A percentile compares a stretch with the other conserved stretches of the same genome.
These are phyloP conservation scores for Colletotrichum aenigma DNA, from an alignment of 2,329 filamentous ascomycete species.

Conservation along the genomic window DNA sequence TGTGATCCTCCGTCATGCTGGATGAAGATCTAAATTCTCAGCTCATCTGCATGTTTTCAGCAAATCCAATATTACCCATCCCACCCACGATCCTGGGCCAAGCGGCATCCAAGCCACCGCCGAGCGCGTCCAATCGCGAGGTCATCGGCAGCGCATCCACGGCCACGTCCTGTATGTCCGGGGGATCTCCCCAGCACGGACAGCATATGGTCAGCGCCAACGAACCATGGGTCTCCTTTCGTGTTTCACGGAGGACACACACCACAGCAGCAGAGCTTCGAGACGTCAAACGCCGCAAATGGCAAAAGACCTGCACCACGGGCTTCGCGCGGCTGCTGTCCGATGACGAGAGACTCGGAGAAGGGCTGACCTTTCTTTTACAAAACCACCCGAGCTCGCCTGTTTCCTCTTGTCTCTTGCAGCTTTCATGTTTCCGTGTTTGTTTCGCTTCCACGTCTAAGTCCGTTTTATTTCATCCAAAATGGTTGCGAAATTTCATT, in stretches of 20 bases:
- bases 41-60: background rate
- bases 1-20: background rate
- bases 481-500: conserved; percentile 16
- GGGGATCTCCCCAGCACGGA: conserved; percentile 9
- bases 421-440: background rate
- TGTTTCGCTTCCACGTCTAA: background rate
- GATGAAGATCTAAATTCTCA: background rate
- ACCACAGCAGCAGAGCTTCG: conserved; percentile 4
- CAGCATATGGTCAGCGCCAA: background rate
- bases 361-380: background rate
- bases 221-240: conserved; percentile 16
- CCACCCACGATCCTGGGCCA: background rate
- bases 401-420: background rate
- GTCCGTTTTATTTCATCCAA: background rate
- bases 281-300: conserved; percentile 18
- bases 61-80: background rate
- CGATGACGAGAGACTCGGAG: background rate
- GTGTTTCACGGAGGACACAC: conserved; percentile 7
- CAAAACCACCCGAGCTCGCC: background rate
- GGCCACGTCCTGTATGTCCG: background rate
- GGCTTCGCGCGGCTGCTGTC: background rate
- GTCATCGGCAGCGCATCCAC: background rate
- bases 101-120: background rate
- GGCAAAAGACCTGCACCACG: background rate
- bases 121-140: conserved; percentile 10